A percentile compares a stretch with the other conserved stretches of the same genome.
phyloP scores from a whole-genome alignment of 371 early-diverging fungal genomes.

The Syncephalastrum sp. region DNA sequence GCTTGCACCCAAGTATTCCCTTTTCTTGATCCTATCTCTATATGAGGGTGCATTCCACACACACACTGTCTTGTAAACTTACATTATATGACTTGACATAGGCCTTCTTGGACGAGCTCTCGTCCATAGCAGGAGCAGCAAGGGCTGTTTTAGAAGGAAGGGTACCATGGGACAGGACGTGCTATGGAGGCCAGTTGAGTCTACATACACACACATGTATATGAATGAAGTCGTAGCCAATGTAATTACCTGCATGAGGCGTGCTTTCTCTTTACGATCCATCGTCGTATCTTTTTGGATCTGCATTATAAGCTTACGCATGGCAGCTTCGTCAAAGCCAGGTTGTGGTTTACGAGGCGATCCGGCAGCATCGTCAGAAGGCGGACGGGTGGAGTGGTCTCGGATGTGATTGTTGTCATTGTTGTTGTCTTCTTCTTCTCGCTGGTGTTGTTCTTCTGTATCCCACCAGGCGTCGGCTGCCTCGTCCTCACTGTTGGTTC shows the following conservation, averaged over 20 bases:
- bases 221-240: neutral
- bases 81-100: conserved; percentile 14
- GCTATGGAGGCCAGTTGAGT: neutral
- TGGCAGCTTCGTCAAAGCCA: conserved; percentile 25
- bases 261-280: conserved; percentile 65
- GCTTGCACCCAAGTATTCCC: conserved; percentile 81
- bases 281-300: conserved; percentile 58
- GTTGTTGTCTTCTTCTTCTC: neutral
- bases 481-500: conserved; percentile 17
- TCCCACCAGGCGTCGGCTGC: conserved; percentile 32
- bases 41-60: neutral
- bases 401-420: neutral
- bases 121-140: conserved; percentile 3
- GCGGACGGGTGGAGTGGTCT: too few relatives aligned
- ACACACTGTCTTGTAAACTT: too few relatives aligned
- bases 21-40: conserved; percentile 49
- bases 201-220: neutral
- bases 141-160: conserved; percentile 6
- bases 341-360: too few relatives aligned
- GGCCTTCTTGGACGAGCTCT: conserved; percentile 5
- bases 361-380: too few relatives aligned
- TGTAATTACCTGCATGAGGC: conserved; percentile 64
- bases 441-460: conserved; percentile 25
- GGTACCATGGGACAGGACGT: conserved; percentile 20
- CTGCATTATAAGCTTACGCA: conserved; percentile 56